Percentiles rank a stretch among this genome's conserved stretches.
Evolutionary conservation across 495 filamentous ascomycete species (phyloP).

Genomic region (Parathielavia hyrcaniae): DNA sequence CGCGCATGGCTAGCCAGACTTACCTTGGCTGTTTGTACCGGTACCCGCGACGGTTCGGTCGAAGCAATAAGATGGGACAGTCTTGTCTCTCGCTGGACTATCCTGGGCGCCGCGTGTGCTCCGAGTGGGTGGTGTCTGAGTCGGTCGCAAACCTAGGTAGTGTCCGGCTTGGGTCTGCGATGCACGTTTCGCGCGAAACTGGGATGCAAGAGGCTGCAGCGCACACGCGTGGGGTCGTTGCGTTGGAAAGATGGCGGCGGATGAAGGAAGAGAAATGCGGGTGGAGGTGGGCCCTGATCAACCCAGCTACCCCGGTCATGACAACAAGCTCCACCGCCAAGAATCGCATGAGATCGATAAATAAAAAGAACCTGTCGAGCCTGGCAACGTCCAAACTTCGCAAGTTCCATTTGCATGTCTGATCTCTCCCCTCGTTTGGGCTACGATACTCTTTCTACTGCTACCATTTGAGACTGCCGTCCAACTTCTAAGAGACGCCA

Average conservation of each 20-base stretch:
- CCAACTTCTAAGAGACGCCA: background rate
- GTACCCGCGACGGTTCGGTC: background rate
- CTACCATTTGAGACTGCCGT: background rate
- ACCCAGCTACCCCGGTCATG: constrained; percentile 18
- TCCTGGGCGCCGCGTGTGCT: background rate
- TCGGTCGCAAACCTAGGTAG: constrained; percentile 24
- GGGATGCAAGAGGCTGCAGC: constrained; percentile 35
- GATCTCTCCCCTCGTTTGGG: background rate
- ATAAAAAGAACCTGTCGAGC: too few species aligned
- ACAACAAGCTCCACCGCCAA: constrained; percentile 31
- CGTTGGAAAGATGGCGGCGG: constrained; percentile 26
- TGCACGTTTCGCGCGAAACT: constrained; percentile 33
- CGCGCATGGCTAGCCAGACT: constrained; percentile 10
- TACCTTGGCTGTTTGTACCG: constrained; percentile 11
- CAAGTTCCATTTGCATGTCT: too few species aligned
- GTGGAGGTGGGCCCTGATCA: constrained; percentile 29
- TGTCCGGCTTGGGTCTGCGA: constrained; percentile 28
- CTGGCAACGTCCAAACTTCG: too few species aligned
- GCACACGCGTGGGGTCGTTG: constrained; percentile 31
- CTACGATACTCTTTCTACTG: background rate
- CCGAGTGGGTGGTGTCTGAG: constrained; percentile 29
- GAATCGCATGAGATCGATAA: background rate
- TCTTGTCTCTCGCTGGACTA: background rate
- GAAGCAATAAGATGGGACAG: constrained; percentile 6
- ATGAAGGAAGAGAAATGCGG: constrained; percentile 28